These are phyloP conservation scores for Alternaria sp. DNA, from an alignment of 2,329 filamentous ascomycete species.

Conservation along the genomic window DNA sequence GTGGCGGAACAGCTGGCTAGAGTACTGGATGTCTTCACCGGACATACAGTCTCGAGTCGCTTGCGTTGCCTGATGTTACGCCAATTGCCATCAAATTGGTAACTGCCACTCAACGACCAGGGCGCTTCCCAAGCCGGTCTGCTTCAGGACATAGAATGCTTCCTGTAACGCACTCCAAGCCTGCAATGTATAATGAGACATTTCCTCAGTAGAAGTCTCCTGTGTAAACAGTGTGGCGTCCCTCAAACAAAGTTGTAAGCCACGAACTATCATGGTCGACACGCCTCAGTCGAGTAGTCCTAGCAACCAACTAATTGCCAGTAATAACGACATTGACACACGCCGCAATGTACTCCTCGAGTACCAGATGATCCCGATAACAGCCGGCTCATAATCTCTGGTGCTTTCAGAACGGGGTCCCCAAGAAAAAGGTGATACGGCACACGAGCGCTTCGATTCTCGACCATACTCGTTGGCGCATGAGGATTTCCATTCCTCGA, in stretches of 20 bases:
- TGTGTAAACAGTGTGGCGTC: background rate
- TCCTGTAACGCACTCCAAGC: background rate
- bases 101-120: background rate
- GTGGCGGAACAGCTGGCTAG: background rate
- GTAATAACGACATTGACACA: background rate
- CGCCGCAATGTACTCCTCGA: background rate
- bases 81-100: background rate
- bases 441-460: background rate
- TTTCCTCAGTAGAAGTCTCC: background rate
- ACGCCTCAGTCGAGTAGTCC: background rate
- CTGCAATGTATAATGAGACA: background rate
- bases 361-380: background rate
- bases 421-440: background rate
- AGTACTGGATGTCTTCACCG: slow-evolving; percentile 1
- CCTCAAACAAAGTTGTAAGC: background rate
- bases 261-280: background rate
- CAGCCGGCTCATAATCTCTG: background rate
- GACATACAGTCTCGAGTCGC: background rate
- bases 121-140: background rate
- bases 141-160: background rate
- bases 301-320: background rate
- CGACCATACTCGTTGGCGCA: background rate
- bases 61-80: background rate
- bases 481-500: background rate
- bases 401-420: background rate